Percentiles rank a stretch among this genome's conserved stretches.
Conservation (phyloP, 1,284 basidiomycete genomes). For the Ustilago esculenta region DNA sequence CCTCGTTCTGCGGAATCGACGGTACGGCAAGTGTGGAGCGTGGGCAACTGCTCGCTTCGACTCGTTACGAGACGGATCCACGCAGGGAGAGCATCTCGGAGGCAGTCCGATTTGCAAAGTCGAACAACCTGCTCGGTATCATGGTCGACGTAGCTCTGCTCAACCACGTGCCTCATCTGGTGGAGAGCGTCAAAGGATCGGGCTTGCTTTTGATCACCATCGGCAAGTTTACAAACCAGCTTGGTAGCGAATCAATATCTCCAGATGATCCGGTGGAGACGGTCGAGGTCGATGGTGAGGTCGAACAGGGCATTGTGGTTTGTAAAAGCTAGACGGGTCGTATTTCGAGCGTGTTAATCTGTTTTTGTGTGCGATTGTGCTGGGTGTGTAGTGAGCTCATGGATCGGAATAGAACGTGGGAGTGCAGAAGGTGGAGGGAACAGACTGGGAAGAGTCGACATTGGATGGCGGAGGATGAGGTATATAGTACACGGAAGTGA, state of each 20-base stretch:
- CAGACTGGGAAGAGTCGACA: no score
- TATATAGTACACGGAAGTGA: no score
- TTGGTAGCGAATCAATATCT: no score
- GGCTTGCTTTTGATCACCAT: slow-evolving; percentile 63
- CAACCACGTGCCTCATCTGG: slow-evolving; percentile 56
- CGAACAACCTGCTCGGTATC: slow-evolving; percentile 91
- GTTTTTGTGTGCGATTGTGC: not conserved
- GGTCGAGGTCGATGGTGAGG: slow-evolving; percentile 52
- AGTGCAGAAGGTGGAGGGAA: no score
- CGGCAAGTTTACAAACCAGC: slow-evolving; percentile 30
- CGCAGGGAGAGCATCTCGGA: slow-evolving; percentile 80
- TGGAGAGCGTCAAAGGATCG: slow-evolving; percentile 61
- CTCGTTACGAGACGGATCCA: slow-evolving; percentile 70
- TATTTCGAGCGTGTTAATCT: not conserved
- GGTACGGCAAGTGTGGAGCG: slow-evolving; percentile 39
- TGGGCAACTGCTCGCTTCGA: slow-evolving; percentile 63
- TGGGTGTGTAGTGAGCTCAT: not conserved
- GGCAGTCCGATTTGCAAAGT: slow-evolving; percentile 92
- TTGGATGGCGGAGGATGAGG: no score
- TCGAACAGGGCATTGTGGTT: slow-evolving; percentile 51
- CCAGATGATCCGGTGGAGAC: slow-evolving; percentile 8
- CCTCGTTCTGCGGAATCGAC: slow-evolving; percentile 82
- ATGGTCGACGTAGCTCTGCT: slow-evolving; percentile 81
- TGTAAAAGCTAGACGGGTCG: slow-evolving; percentile 39
- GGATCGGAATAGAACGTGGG: no score